Conservation (phyloP, 257 asterid genomes). For the Salvia splendens region DNA sequence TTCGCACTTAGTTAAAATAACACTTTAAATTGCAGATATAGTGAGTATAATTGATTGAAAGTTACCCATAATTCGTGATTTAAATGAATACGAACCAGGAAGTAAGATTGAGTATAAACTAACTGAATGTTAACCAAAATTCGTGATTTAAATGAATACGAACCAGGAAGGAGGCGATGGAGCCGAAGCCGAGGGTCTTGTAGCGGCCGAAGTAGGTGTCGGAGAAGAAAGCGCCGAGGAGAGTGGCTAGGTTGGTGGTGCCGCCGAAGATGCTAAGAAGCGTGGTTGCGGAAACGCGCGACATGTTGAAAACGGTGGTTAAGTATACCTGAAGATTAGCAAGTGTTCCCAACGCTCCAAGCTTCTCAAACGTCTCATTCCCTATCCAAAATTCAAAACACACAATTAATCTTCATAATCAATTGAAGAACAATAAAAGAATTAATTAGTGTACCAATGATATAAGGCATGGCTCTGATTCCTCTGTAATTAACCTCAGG, state of each 20-base stretch:
- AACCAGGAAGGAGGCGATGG: conserved; percentile 72
- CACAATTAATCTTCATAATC: not conserved
- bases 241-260: conserved; percentile 68
- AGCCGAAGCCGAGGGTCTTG: conserved; percentile 63
- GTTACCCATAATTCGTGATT: too few species aligned
- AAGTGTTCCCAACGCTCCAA: conserved; percentile 65
- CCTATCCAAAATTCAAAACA: conserved; percentile 34
- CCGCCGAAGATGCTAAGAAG: conserved; percentile 68
- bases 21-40: too few species aligned
- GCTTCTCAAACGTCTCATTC: conserved; percentile 79
- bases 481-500: conserved; percentile 63
- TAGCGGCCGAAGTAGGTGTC: conserved; percentile 81
- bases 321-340: conserved; percentile 68
- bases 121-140: too few species aligned
- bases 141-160: not conserved
- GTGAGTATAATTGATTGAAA: too few species aligned
- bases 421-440: not conserved
- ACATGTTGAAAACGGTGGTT: conserved; percentile 74
- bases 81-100: conserved; percentile 42
- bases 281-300: conserved; percentile 54
- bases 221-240: conserved; percentile 63
- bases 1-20: too few species aligned
- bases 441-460: conserved; percentile 47
- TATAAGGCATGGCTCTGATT: conserved; percentile 80
- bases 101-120: too few species aligned